phyloP scores from a whole-genome alignment of 805 yeast species.

The Cyberlindnera nakhonratchasimensis region DNA sequence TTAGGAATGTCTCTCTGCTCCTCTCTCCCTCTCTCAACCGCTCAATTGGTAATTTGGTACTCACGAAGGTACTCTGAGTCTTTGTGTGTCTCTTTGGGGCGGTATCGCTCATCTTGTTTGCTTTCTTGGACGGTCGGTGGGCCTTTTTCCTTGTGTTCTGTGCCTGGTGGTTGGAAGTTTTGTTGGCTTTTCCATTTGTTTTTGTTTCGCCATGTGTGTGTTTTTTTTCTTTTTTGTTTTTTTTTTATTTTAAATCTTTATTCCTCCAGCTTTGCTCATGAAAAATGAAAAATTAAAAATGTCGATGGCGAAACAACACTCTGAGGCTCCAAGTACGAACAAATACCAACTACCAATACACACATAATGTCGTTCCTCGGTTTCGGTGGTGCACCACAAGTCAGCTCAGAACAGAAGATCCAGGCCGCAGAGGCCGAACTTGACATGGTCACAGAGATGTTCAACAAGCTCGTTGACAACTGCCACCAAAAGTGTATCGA shows the following conservation, averaged over 20 bases:
- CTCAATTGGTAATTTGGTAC: slow-evolving; percentile 8
- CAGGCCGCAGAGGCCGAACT: slow-evolving; percentile 95
- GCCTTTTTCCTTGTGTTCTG: background rate
- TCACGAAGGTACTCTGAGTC: slow-evolving; percentile 33
- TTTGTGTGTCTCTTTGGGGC: slow-evolving; percentile 37
- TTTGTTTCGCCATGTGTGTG: slow-evolving; percentile 1
- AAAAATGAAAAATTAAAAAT: no score
- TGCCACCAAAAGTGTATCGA: slow-evolving; percentile 86
- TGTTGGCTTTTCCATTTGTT: background rate
- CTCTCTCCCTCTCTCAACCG: background rate
- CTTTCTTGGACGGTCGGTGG: background rate
- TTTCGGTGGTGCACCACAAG: slow-evolving; percentile 70
- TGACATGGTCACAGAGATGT: slow-evolving; percentile 97
- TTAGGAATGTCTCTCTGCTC: background rate
- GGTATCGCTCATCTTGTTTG: slow-evolving; percentile 5
- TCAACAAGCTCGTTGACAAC: slow-evolving; percentile 84
- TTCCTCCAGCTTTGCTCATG: no score
- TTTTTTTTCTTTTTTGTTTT: no score
- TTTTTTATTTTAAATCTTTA: background rate
- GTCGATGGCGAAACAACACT: no score
- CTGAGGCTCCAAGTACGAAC: no score
- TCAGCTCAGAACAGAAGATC: slow-evolving; percentile 70
- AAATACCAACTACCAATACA: no score
- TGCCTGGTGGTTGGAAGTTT: background rate
- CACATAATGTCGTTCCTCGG: slow-evolving; percentile 77